Conservation (phyloP, 1,139 yeast genomes). For the Pneumocystis murina region DNA sequence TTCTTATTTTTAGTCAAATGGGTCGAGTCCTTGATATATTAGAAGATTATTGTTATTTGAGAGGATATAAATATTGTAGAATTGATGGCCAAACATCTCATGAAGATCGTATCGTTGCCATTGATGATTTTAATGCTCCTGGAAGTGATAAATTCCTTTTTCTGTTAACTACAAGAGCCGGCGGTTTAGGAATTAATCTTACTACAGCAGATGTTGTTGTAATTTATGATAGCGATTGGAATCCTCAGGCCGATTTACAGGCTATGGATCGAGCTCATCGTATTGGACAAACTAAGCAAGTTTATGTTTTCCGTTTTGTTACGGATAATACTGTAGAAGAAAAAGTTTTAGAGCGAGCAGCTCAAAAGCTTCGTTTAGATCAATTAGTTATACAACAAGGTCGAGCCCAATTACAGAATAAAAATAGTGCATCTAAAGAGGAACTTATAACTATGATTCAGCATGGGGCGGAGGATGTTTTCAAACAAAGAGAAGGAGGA, state of each 20-base stretch:
- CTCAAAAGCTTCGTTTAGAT: constrained; percentile 81
- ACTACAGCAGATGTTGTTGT: constrained; percentile 88
- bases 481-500: constrained; percentile 29
- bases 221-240: constrained; percentile 92
- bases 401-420: constrained; percentile 33
- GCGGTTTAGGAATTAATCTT: constrained; percentile 89
- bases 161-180: constrained; percentile 90
- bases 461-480: constrained; percentile 85
- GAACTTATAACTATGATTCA: constrained; percentile 90
- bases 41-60: constrained; percentile 78
- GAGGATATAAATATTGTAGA: constrained; percentile 77
- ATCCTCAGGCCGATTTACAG: constrained; percentile 95
- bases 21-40: constrained; percentile 76
- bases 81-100: constrained; percentile 93
- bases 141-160: constrained; percentile 73
- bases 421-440: constrained; percentile 52
- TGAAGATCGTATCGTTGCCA: constrained; percentile 81
- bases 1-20: constrained; percentile 89
- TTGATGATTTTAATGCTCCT: constrained; percentile 79
- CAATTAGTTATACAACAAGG: constrained; percentile 96
- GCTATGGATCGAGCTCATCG: constrained; percentile 99
- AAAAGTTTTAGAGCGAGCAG: constrained; percentile 87
- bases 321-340: constrained; percentile 96
- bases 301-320: constrained; percentile 75
- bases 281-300: constrained; percentile 95